Conservation (phyloP, 176 grass and related monocot genomes). For the Lolium multiflorum region DNA sequence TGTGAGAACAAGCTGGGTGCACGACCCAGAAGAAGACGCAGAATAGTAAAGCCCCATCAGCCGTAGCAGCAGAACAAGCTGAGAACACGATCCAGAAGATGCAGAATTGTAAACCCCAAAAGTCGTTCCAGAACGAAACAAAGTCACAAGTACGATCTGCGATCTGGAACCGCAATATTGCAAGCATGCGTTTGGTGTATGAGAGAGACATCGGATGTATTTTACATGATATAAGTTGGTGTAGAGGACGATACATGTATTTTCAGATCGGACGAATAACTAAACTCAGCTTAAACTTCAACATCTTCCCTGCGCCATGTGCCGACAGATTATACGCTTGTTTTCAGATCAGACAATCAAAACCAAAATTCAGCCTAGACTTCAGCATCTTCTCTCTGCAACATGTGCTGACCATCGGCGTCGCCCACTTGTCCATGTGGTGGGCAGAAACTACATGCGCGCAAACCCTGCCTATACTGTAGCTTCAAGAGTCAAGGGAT, state of each 20-base stretch:
- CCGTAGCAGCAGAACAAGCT: background rate
- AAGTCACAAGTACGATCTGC: background rate
- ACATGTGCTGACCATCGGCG: background rate
- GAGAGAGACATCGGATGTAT: background rate
- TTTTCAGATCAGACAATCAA: background rate
- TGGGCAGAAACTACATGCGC: background rate
- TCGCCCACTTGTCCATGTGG: background rate
- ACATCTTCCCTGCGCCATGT: too few species aligned
- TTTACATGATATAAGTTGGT: background rate
- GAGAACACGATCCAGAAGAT: background rate
- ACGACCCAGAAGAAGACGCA: background rate
- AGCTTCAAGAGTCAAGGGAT: conserved; percentile 26
- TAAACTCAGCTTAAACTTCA: too few species aligned
- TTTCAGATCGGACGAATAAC: background rate
- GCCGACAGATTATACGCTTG: background rate
- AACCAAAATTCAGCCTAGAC: background rate
- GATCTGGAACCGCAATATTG: background rate
- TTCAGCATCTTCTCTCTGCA: background rate
- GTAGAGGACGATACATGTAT: background rate
- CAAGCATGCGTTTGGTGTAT: too few species aligned
- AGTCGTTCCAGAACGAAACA: background rate
- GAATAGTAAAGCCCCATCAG: background rate
- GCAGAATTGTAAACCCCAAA: background rate
- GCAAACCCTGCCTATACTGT: background rate
- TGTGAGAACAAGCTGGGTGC: background rate